Evolutionary conservation across 139 green algal species (phyloP).

Genomic region (Tetraselmis striata): DNA sequence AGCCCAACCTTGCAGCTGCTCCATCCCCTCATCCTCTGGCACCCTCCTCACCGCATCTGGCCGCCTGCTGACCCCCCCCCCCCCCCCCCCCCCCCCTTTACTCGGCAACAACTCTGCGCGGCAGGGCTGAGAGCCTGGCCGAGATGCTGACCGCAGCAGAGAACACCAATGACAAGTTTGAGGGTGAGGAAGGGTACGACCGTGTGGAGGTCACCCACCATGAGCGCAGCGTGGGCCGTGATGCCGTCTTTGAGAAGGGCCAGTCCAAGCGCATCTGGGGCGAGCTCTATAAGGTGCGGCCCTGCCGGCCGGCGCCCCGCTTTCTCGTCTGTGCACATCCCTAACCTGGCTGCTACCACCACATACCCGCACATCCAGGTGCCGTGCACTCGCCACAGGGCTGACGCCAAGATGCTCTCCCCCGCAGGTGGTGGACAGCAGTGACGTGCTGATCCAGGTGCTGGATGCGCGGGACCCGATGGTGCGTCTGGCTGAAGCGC

Average conservation of each 20-base stretch:
- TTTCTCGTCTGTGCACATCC: background rate
- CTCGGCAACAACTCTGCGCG: background rate
- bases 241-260: constrained; percentile 84
- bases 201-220: background rate
- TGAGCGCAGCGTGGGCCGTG: background rate
- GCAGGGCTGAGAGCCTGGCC: background rate
- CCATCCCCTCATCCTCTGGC: too few species aligned
- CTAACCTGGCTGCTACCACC: background rate
- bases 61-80: background rate
- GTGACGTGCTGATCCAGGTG: constrained; percentile 97
- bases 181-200: background rate
- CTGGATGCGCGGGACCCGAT: constrained; percentile 91
- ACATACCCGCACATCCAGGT: too few species aligned
- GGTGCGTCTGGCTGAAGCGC: too few species aligned
- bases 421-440: constrained; percentile 81
- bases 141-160: background rate
- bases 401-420: too few species aligned
- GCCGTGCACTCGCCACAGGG: too few species aligned
- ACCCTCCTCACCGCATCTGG: background rate
- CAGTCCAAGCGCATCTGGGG: constrained; percentile 97
- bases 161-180: background rate
- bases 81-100: background rate
- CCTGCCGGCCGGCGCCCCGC: too few species aligned
- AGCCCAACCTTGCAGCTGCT: too few species aligned
- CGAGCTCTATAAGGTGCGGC: constrained; percentile 98